phyloP scores from a whole-genome alignment of 345 rosid genomes.

The Boechera stricta region DNA sequence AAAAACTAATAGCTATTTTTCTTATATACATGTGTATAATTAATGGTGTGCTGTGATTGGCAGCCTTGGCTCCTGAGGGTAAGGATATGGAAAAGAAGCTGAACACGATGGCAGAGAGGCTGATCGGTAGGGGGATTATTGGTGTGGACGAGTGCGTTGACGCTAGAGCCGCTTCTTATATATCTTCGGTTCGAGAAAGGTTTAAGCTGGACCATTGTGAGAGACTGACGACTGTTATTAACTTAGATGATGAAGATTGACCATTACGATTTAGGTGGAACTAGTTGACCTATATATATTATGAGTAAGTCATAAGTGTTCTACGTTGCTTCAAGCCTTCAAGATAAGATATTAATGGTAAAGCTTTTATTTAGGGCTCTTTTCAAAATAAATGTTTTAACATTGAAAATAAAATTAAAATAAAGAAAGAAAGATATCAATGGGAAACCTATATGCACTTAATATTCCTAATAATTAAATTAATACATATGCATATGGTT shows the following conservation, averaged over 20 bases:
- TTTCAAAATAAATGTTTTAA: background rate
- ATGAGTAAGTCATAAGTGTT: background rate
- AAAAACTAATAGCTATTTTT: background rate
- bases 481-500: background rate
- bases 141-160: conserved; percentile 44
- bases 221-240: conserved; percentile 38
- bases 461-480: background rate
- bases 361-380: background rate
- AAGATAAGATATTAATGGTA: background rate
- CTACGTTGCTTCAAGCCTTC: conserved; percentile 1
- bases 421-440: background rate
- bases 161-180: conserved; percentile 45
- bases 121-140: conserved; percentile 21
- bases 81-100: conserved; percentile 38
- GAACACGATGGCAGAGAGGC: conserved; percentile 19
- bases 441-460: background rate
- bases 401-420: too few relatives aligned
- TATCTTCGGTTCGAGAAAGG: conserved; percentile 45
- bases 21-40: background rate
- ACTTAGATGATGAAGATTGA: conserved; percentile 35
- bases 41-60: conserved; percentile 21
- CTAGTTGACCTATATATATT: background rate
- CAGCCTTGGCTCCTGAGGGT: conserved; percentile 33
- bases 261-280: conserved; percentile 3
- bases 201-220: conserved; percentile 40